A percentile compares a stretch with the other conserved stretches of the same genome.
These are phyloP conservation scores for Pythium plurisporium DNA, from an alignment of 352 stramenopile genomes.

Conservation along the genomic window DNA sequence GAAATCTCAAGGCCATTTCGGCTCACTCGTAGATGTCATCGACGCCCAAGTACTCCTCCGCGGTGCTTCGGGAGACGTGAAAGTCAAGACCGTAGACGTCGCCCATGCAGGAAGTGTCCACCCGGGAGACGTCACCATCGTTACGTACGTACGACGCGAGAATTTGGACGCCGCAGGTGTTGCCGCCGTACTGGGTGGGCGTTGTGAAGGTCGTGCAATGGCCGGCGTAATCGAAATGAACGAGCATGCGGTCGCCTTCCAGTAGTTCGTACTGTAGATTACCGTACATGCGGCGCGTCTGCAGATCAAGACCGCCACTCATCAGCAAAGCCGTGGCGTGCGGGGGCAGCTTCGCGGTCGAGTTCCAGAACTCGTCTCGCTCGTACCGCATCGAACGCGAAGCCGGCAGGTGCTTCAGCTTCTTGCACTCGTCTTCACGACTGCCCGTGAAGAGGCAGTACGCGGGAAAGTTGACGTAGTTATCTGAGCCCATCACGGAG, in stretches of 20 bases:
- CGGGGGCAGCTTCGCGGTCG: constrained; percentile 9
- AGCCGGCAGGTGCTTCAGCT: constrained; percentile 3
- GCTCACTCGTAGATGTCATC: constrained; percentile 32
- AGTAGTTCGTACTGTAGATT: constrained; percentile 22
- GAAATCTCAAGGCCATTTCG: background rate
- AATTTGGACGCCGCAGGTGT: constrained; percentile 63
- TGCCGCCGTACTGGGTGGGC: constrained; percentile 31
- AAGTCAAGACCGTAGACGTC: constrained; percentile 54
- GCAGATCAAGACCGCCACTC: constrained; percentile 24
- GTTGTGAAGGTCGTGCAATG: constrained; percentile 69
- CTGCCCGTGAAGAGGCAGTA: constrained; percentile 76
- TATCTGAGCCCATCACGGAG: constrained; percentile 57
- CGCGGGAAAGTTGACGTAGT: constrained; percentile 38
- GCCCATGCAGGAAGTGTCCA: constrained; percentile 67
- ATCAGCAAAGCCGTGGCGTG: constrained; percentile 25
- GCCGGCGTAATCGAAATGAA: constrained; percentile 22
- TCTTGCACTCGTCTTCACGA: constrained; percentile 45
- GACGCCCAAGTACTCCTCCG: constrained; percentile 37
- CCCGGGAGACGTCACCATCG: constrained; percentile 42
- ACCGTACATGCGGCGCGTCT: constrained; percentile 24
- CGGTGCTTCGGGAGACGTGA: constrained; percentile 20
- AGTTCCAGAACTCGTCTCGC: constrained; percentile 17
- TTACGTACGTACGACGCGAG: constrained; percentile 62
- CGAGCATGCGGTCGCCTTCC: constrained; percentile 14
- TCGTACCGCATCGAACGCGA: constrained; percentile 20